Base-by-base conservation (phyloP, 495 filamentous ascomycete genomes). In the Neurospora intermedia region DNA sequence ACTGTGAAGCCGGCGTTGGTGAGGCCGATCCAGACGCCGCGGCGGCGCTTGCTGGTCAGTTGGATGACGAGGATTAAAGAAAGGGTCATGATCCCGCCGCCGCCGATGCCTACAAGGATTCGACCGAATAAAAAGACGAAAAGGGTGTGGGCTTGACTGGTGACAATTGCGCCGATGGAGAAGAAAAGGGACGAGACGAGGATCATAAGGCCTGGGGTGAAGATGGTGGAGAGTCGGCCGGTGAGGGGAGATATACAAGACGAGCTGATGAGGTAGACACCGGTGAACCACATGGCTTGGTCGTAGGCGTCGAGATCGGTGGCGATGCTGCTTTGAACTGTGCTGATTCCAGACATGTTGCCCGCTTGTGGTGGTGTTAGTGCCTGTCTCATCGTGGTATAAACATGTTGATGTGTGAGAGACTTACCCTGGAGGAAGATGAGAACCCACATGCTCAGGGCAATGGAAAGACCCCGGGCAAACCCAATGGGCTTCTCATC, bases 321-420 rank as follows among this genome's bases (percentile, higher is more conserved):
- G 1, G 91, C 91, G 75, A 95, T 93, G 46, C 83, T 82, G 3
- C 89, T 91, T 80, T 93, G 91, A 2, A 89, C 91, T 38, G 92
- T 94, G 6, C 90, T 80, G 74, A 95, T 88, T 75, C 92, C 88
- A 39, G 88, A 90, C 84, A 93, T 92, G 80, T 95, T 94, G 74
- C 86, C 87, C 5, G 89, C 89, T 90, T 70, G 41, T 16, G 40
- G 6, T 31, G 11, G 0, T 46, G 69, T 75, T 31, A 78, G 11
- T 1, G 3, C 7, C 43, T 10, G 54, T 11, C 15, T 35, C 2
- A 6, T 31, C 2, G 27, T 31, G 16, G 0, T 38, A 38, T 38
- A 4, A 4, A 9, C 11, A 18, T 23, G 70, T 38, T 18, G 6
- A 9, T 10, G 38, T 23, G 0, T 0, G 39, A 43, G 5, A 43